Base-by-base conservation (phyloP, 2,329 filamentous ascomycete species). In the Fusarium secorum region DNA sequence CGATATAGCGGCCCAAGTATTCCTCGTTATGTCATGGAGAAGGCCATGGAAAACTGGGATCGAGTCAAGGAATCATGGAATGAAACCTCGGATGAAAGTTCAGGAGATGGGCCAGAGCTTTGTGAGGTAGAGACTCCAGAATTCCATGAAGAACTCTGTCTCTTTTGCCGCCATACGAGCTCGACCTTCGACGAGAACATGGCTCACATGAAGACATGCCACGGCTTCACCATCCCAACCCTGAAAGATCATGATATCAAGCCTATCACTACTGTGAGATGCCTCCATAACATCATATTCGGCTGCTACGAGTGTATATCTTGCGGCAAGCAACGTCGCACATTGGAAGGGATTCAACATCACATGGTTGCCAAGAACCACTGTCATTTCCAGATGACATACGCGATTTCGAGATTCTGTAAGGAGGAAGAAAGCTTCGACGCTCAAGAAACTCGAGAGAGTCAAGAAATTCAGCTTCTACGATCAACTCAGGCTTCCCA, bases 281-380 rank as follows among this genome's bases (percentile, higher is more conserved):
- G 87, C 59, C 75, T 88, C 1, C 81, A 84, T 58, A 78, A 85
- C 7, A 76, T 88, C 42, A 82, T 88, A 33, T 83, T 80, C 28
- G 81, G 77, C 3, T 86, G 85, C 58, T 79, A 80, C 33, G 84
- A 87, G 70, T 89, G 87, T 67, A 79, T 89, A 26, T 80, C 80
- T 18, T 89, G 87, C 68, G 83, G 83, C 3, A 83, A 80, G 11
- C 76, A 81, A 36, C 80, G 83, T 35, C 73, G 74, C 5, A 85
- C 83, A 0, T 77, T 80, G 0, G 79, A 85, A 61, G 86, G 81
- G 0, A 81, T 83, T 1, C 84, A 86, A 58, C 84, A 86, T 35
- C 87, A 88, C 67, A 88, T 87, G 85, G 17, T 15, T 24, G 28
- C 14, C 18, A 87, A 85, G 56, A 81, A 83, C 0, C 85, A 87